Base-by-base conservation (phyloP, 2,329 filamentous ascomycete genomes). In the Colletotrichum sp. region DNA sequence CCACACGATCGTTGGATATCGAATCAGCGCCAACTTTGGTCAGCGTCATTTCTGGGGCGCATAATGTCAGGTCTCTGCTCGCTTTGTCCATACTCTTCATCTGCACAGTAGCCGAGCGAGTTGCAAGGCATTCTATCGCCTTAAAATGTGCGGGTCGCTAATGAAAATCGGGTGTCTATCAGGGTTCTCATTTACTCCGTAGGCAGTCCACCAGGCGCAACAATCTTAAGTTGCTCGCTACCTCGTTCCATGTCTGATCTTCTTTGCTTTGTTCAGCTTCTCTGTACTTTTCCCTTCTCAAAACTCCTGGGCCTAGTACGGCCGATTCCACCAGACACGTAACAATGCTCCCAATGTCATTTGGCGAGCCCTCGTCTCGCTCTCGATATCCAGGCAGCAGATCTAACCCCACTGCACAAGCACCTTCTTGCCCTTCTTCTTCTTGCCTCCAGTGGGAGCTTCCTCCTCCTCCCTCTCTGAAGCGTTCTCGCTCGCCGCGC, bases 361-460 rank as follows among this genome's bases (percentile, higher is more conserved):
- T 5, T 52, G 44, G n/a, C 12, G 12, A 52, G 44, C 15, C 26
- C 3, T 13, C 8, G 16, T 13, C 0, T 18, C 28, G 9, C 12
- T 3, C 30, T 30, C 7, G 57, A 1, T 60, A 12, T 60, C n/a
- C 8, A n/a, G 15, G 21, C 5, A 21, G 32, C n/a, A 10, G 8
- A 18, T 9, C 65, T 80, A 92, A 26, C 91, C 91, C 91, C 91
- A 93, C 80, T 90, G 89, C 57, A 91, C 90, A 65, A 93, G 82
- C 9, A 93, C 90, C 81, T 92, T 87, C 82, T 92, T 92, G 21
- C 88, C 89, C 83, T 92, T 90, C 83, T 90, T 91, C 78, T 88
- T 89, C 5, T 83, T 80, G 2, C 79, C 81, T 3, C 73, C 69
- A 21, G 69, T 63, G 4, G 80, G 80, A 2, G 73, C 82, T 18